Percentiles rank a stretch among this genome's conserved stretches.
These are phyloP conservation scores for Gloeopeniophorella convolvens DNA, from an alignment of 768 basidiomycete species.

Conservation along the genomic window DNA sequence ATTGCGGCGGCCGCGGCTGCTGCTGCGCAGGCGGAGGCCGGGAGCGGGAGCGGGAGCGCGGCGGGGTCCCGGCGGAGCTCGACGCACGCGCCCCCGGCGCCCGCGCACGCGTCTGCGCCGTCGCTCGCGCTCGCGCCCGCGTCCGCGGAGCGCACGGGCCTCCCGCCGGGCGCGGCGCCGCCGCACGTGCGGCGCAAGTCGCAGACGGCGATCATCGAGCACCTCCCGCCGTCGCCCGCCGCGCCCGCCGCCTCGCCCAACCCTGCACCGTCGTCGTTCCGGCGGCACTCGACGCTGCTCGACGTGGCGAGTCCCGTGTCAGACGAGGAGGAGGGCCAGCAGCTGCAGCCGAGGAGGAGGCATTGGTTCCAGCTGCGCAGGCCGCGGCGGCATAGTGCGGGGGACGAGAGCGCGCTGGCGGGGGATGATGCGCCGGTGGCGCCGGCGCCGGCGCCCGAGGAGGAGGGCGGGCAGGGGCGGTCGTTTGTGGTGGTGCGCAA, in stretches of 20 bases:
- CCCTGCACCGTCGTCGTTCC: not conserved
- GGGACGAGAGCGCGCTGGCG: constrained; percentile 9
- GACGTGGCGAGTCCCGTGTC: constrained; percentile 15
- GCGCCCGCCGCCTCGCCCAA: not conserved
- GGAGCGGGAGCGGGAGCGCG: too few relatives aligned
- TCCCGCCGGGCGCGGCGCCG: constrained; percentile 60
- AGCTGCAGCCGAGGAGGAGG: constrained; percentile 16
- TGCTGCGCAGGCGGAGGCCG: too few relatives aligned
- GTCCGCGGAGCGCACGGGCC: constrained; percentile 43
- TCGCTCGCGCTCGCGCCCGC: constrained; percentile 54
- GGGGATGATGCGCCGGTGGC: not conserved
- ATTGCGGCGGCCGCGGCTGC: constrained; percentile 43
- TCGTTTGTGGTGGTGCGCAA: constrained; percentile 32
- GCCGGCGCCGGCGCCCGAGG: too few relatives aligned
- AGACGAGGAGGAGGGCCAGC: constrained; percentile 16
- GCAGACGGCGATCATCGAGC: constrained; percentile 80
- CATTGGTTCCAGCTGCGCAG: constrained; percentile 21
- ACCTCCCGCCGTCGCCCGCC: constrained; percentile 30
- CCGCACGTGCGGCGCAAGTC: constrained; percentile 73
- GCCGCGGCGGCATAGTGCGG: constrained; percentile 18
- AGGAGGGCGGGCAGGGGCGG: constrained; percentile 22
- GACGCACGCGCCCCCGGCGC: too few relatives aligned
- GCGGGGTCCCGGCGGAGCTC: constrained; percentile 35
- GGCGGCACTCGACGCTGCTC: constrained; percentile 12
- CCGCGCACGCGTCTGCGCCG: too few relatives aligned